Evolutionary conservation across 257 asterid genomes (phyloP).

Genomic region (Solanum acaule): DNA sequence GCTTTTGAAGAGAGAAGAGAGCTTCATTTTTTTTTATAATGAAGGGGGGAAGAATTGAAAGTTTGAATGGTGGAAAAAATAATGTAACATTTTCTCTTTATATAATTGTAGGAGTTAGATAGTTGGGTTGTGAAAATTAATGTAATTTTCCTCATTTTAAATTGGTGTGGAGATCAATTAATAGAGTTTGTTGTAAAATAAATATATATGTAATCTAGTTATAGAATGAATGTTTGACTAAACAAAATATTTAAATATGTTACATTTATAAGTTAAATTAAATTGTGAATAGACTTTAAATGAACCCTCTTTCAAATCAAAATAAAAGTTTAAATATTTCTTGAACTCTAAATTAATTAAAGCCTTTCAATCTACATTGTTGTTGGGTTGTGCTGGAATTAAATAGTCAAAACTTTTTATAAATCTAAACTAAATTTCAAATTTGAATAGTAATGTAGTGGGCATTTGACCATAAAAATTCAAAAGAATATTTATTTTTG

Average conservation of each 20-base stretch:
- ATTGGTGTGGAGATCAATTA: not conserved
- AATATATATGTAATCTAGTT: not conserved
- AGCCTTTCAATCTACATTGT: not conserved
- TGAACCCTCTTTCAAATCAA: not conserved
- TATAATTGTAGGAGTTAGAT: not conserved
- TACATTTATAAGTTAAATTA: not conserved
- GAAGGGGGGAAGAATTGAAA: not conserved
- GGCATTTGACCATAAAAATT: not conserved
- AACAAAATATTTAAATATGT: not conserved
- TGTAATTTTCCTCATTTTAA: not conserved
- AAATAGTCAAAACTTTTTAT: too few species aligned
- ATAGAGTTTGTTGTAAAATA: not conserved
- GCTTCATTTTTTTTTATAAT: constrained; percentile 17
- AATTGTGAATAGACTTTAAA: not conserved
- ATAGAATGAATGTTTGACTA: not conserved
- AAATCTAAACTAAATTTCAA: not conserved
- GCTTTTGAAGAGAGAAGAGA: constrained; percentile 40
- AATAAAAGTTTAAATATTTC: not conserved
- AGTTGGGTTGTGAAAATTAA: not conserved
- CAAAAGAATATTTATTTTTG: too few species aligned
- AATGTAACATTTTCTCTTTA: not conserved
- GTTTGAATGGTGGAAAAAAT: not conserved
- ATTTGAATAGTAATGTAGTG: not conserved
- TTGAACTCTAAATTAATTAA: too few species aligned
- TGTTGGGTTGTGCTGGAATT: not conserved